Base-by-base conservation (phyloP, 495 filamentous ascomycete genomes). In the Penicillium herquei region DNA sequence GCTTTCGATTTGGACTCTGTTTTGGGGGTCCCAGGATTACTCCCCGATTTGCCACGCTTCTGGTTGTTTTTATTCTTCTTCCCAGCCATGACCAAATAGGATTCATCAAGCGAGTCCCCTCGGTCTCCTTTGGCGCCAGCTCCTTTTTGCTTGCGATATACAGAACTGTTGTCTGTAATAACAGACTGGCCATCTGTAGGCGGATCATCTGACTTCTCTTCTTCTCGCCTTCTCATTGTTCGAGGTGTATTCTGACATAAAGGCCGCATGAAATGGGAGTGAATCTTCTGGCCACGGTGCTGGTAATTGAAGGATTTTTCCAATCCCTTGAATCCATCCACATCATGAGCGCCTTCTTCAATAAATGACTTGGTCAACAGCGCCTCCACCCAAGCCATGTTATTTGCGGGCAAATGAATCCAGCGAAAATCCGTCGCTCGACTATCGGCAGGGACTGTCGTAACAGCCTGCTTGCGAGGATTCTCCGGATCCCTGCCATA, bases 391-490 rank as follows among this genome's bases (percentile, higher is more conserved):
- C 78, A 81, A 11, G 74, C 70, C 73, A 84, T 78, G 51, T 82
- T 81, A 51, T 84, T 86, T 0, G 85, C 84, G 6, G 86, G 86
- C 0, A 89, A 70, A 73, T 89, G 85, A 52, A 89, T 86, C 86
- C 86, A 89, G 21, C 86, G 72, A 56, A 87, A 89, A 34, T 81
- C 72, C n/a, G 79, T 78, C 7, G 75, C 76, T 37, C 77, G 74
- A 46, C 74, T 76, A 50, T 85, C 78, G 34, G 73, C 78, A 0
- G 81, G 78, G 1, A 84, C 53, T 1, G 84, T 81, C 6, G 73
- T 78, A 13, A 85, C 67, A 31, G 76, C 77, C 49, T 81, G 76
- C 41, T 75, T 78, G 7, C 70, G 62, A 18, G 68, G 65, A 55
- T 84, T 82, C 49, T 83, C 72, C 10, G 70, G 42, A 56, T 87